These are phyloP conservation scores for Tylopilus balloui DNA, from an alignment of 768 basidiomycete genomes.

Conservation along the genomic window DNA sequence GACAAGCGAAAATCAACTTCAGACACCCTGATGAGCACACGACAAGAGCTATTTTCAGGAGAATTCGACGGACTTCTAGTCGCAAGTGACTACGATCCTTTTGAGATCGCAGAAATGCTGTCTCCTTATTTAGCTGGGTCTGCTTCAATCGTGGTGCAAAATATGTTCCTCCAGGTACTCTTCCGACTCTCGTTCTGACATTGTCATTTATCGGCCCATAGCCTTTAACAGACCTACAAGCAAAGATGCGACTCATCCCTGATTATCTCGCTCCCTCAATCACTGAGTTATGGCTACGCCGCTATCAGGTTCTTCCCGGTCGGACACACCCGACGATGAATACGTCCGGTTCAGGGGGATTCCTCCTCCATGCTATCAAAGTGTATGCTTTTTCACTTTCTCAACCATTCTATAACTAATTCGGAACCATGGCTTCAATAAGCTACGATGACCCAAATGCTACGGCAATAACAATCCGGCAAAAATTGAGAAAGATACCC, in stretches of 20 bases:
- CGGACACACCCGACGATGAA: slow-evolving; percentile 95
- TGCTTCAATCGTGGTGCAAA: slow-evolving; percentile 80
- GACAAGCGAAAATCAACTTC: slow-evolving; percentile 75
- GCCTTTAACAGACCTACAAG: slow-evolving; percentile 76
- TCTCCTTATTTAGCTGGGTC: slow-evolving; percentile 81
- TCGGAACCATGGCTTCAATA: background rate
- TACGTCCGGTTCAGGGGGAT: slow-evolving; percentile 85
- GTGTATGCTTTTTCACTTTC: slow-evolving; percentile 47
- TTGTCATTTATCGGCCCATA: slow-evolving; percentile 27
- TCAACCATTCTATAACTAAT: background rate
- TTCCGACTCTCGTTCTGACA: background rate
- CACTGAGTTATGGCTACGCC: slow-evolving; percentile 82
- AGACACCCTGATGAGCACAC: slow-evolving; percentile 53
- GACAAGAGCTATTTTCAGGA: slow-evolving; percentile 80
- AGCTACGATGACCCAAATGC: slow-evolving; percentile 68
- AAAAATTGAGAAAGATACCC: slow-evolving; percentile 33
- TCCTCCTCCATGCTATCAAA: slow-evolving; percentile 79
- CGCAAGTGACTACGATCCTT: slow-evolving; percentile 81
- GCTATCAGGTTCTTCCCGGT: slow-evolving; percentile 95
- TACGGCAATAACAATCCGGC: slow-evolving; percentile 44
- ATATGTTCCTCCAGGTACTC: slow-evolving; percentile 70
- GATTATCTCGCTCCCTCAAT: slow-evolving; percentile 73
- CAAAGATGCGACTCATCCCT: slow-evolving; percentile 59
- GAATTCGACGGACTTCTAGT: slow-evolving; percentile 89
- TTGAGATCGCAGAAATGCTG: slow-evolving; percentile 70